These are phyloP conservation scores for Blechomonas ayalai DNA, from an alignment of 208 protist genomes.

Conservation along the genomic window DNA sequence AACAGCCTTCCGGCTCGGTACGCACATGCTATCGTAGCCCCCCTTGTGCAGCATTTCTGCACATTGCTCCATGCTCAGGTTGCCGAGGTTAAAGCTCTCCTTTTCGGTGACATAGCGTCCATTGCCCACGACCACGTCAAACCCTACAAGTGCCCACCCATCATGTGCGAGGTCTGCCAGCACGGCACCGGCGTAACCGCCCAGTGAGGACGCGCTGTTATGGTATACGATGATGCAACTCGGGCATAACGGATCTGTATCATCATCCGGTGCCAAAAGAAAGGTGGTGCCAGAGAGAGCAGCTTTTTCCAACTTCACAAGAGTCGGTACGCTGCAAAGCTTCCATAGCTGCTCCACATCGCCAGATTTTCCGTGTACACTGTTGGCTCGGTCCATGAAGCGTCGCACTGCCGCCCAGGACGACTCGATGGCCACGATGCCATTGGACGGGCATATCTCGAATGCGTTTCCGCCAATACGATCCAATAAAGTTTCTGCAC, in stretches of 20 bases:
- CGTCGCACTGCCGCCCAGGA: too few relatives aligned
- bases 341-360: constrained; percentile 54
- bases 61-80: constrained; percentile 55
- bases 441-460: too few relatives aligned
- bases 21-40: constrained; percentile 47
- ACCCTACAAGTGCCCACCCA: constrained; percentile 52
- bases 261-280: constrained; percentile 20
- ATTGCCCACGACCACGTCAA: constrained; percentile 36
- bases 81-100: constrained; percentile 37
- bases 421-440: too few relatives aligned
- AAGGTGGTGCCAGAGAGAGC: constrained; percentile 11
- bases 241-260: constrained; percentile 34
- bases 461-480: too few relatives aligned
- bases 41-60: constrained; percentile 52
- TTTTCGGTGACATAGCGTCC: constrained; percentile 31
- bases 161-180: constrained; percentile 4
- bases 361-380: too few relatives aligned
- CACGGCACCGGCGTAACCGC: constrained; percentile 8
- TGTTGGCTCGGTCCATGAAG: too few relatives aligned
- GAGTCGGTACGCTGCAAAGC: constrained; percentile 37
- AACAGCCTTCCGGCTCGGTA: constrained; percentile 32
- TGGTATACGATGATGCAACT: constrained; percentile 54
- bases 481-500: too few relatives aligned
- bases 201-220: constrained; percentile 18
- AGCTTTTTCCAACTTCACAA: constrained; percentile 25